Evolutionary conservation across 2,329 filamentous ascomycete genomes (phyloP), one percentile per base, ranked within the genome.

Genomic region (Xylariaceae sp.): DNA sequence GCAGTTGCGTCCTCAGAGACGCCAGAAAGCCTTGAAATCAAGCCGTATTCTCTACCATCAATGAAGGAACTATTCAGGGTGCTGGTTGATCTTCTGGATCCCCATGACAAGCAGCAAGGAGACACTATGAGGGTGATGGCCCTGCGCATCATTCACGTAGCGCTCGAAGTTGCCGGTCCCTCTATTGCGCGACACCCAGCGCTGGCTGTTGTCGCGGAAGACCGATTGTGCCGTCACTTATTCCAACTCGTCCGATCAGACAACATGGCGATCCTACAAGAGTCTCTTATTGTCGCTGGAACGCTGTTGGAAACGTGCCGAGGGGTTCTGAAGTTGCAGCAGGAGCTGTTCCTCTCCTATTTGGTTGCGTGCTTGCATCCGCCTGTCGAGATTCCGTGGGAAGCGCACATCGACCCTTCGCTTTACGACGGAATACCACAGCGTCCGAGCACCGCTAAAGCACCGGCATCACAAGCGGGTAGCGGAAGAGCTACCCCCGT

Each of bases 111-210:
- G 55, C 90, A 93, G 67, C 90, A 97, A 73, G 95, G 92, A 2
- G 94, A 99, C 71, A 88, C 90, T 1, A 94, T 97, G 88, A 86
- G 93, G 67, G 91, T 99, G 47, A 99, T 99, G 92, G 94, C 94
- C 15, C 77, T 99, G 65, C 86, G 94, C 49, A 97, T 99, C 64
- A 94, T 99, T 57, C 94, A 99, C 73, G 94, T 99, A 50, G 94
- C 94, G 1, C 82, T 99, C 18, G 94, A 99, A 75, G 93, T 99
- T 59, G 92, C 94, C 1, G 94, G 94, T 0, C 93, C 94, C 3
- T 96, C 92, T 6, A 97, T 99, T 71, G 90, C 92, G 53, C 89
- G 89, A 64, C 94, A 99, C 72, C 92, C 93, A 4, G 90, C 89
- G 59, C 78, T 99, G 55, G 92, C 93, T 9, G 85, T 83, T 3